Base-by-base conservation (phyloP, 1,284 basidiomycete species). In the Rhodotorula sp. region DNA sequence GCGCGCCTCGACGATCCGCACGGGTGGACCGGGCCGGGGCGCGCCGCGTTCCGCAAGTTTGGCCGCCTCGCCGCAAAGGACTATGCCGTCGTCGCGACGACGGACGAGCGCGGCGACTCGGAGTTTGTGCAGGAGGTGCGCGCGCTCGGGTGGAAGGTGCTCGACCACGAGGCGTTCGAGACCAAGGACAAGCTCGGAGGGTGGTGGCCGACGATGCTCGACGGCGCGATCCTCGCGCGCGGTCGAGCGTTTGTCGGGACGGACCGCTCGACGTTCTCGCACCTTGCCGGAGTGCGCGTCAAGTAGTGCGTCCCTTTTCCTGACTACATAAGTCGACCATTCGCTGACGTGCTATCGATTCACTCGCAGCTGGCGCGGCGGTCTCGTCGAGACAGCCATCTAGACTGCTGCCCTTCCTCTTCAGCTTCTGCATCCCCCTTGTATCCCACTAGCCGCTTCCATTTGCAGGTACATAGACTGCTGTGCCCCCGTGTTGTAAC, bases 191-290 rank as follows among this genome's bases (percentile, higher is more conserved):
- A 48, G 48, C 34, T 58, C 9, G 75, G 73, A 16, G 62, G 63
- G 7, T 77, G 75, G 75, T 72, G 63, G 66, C 68, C 69, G n/a
- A 73, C 75, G 16, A 70, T 74, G 63, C 41, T 77, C 23, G 75
- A 77, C 41, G 54, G 49, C 0, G 71, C 71, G 10, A 68, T 77
- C 45, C 46, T 77, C 12, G 66, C 73, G 19, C 54, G 68, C 7
- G 75, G 75, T 0, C 16, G 54, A 25, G n/a, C 44, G 10, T 77
- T 77, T 48, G 71, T 77, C 21, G 66, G 73, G 7, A 77, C 75
- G 7, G 62, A 69, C 14, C 44, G 48, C 13, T 71, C 68, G 16
- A 77, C 75, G 8, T 77, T 66, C 59, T 67, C 71, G 1, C 67
- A 75, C 34, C 41, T 77, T 13, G 71, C 71, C 10, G 73, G 68